Base-by-base conservation (phyloP, 148 eudicot species). In the Pharnaceum exiguum region DNA sequence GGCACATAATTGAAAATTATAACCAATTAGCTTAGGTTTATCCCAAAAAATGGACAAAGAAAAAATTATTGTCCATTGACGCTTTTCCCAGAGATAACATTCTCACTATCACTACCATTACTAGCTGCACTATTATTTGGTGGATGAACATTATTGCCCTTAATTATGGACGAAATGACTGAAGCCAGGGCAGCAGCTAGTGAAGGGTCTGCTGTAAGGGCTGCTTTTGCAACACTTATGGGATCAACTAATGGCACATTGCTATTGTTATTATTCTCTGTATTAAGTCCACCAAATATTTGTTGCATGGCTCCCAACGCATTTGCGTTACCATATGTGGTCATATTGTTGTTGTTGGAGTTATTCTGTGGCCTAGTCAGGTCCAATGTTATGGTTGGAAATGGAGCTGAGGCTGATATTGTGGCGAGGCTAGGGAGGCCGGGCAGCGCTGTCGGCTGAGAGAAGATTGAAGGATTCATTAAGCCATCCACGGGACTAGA, bases 331-430 rank as follows among this genome's bases (percentile, higher is more conserved):
- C 60, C 15, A 63, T 29, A 24, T 36, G 69, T 13, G 23, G 4
- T n/a, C n/a, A n/a, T n/a, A n/a, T n/a, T n/a, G n/a, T n/a, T 30
- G 28, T 29, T 39, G 36, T 40, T 50, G 38, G 57, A 5, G 30
- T 26, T 37, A 42, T 44, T 62, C n/a, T 56, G 53, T 28, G 77
- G 63, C 48, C 48, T 40, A 4, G 86, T 81, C 40, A 77, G 80
- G 74, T 81, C 86, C 42, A 81, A 37, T 49, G 82, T 77, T 10
- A 80, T 42, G 9, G 85, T 80, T 1, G 85, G 82, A 10, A 73
- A 77, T 0, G 81, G 79, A 0, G 82, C 77, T 1, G 86, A 71
- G 35, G 86, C 78, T n/a, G 86, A 77, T 36, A 81, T 78, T 13
- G 82, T 68, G 40, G 82, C 80, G 24, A 77, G 46, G 51, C 63